Evolutionary conservation across 345 rosid genomes (phyloP).

Genomic region (Citropsis articulata): DNA sequence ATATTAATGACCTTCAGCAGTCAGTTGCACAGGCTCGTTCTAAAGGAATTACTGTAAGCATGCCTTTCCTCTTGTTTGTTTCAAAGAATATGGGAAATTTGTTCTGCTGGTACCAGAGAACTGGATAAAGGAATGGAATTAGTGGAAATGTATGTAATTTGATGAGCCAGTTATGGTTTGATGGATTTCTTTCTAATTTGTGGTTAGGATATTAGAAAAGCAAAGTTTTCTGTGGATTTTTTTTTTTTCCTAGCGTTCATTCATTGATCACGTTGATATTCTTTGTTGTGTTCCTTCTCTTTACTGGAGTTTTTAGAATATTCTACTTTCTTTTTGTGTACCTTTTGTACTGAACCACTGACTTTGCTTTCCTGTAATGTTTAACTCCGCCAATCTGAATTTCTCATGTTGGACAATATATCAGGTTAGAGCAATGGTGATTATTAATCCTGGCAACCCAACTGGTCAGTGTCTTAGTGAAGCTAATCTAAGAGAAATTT

Average conservation of each 20-base stretch:
- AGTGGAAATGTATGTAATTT: neutral
- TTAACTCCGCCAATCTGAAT: neutral
- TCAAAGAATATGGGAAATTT: conserved; percentile 9
- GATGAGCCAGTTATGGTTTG: neutral
- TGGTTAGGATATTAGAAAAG: neutral
- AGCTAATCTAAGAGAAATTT: conserved; percentile 82
- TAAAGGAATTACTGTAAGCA: conserved; percentile 81
- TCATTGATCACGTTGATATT: neutral
- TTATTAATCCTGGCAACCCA: conserved; percentile 99
- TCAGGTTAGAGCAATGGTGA: conserved; percentile 97
- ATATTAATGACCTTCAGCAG: conserved; percentile 66
- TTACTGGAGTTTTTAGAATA: neutral
- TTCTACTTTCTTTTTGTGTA: neutral
- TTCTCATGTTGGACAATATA: conserved; percentile 13
- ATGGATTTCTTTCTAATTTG: neutral
- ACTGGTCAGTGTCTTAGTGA: conserved; percentile 98
- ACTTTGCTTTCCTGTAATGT: neutral
- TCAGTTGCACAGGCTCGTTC: conserved; percentile 78
- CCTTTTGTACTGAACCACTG: conserved; percentile 4
- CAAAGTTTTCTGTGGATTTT: neutral
- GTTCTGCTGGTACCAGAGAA: neutral
- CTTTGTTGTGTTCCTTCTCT: conserved; percentile 7
- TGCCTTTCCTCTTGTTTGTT: conserved; percentile 18
- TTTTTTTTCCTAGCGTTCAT: neutral
- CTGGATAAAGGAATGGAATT: conserved; percentile 12